Base-by-base conservation (phyloP, 2,329 filamentous ascomycete genomes). In the Tricladium varicosporioides region DNA sequence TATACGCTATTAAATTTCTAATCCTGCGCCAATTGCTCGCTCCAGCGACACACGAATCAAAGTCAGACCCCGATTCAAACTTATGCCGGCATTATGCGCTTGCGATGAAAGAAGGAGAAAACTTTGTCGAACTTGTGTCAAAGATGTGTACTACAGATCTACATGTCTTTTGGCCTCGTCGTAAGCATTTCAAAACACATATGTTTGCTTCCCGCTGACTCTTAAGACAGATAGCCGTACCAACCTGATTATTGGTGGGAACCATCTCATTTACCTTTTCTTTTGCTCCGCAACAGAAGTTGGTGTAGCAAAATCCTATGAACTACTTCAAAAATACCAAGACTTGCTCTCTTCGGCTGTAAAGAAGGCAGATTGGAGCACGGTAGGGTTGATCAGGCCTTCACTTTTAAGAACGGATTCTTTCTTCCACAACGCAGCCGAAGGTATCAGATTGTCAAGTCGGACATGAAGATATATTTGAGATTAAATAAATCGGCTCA, bases 211-310 rank as follows among this genome's bases (percentile, higher is more conserved):
- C 9, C 31, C 42, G 16, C 40, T 52, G 19, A 46, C 16, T 18
- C 22, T 9, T 32, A 14, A 5, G 5, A 14, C 27, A 63, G 58
- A 63, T 51, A 68, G 68, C 15, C 72, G 77, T 13, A 77, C 75
- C 7, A 76, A 79, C 54, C 65, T 79, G 0, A 77, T 78, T 2
- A 67, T 78, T 0, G 76, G 74, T 40, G 75, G 76, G 14, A 79
- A 79, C 60, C 78, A 79, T 51, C 69, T 79, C 48, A 76, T 79
- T 22, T 78, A 78, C 57, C 69, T 79, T 0, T 79, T 79, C 48
- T 68, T 79, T 1, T 67, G 77, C 3, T 75, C 76, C 0, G 72
- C 74, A 5, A 63, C 60, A 3, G 56, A 60, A 45, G 16, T 13
- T 5, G 57, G 62, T 19, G 61, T 62, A 2, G 47, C 57, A 2